Evolutionary conservation across 2,329 filamentous ascomycete genomes (phyloP).

Genomic region (Fusarium mundagurra): DNA sequence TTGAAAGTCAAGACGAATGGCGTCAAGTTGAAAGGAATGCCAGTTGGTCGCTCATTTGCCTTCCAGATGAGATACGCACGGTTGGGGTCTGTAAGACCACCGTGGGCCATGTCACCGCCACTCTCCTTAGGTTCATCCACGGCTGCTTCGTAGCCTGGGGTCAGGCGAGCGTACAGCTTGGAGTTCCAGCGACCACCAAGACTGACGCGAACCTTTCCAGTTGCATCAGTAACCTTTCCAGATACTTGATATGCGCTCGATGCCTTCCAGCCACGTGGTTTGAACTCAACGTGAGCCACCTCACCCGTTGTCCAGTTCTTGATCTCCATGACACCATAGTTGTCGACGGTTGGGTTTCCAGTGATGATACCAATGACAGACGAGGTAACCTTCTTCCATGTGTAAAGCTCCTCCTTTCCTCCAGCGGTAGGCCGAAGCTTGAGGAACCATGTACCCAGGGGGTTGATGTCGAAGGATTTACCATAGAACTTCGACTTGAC

Average conservation of each 20-base stretch:
- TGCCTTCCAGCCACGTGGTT: constrained; percentile 94
- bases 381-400: constrained; percentile 98
- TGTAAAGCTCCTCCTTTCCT: constrained; percentile 87
- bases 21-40: constrained; percentile 96
- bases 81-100: constrained; percentile 70
- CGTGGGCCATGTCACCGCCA: constrained; percentile 51
- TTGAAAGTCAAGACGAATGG: constrained; percentile 96
- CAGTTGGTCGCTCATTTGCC: constrained; percentile 79
- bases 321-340: constrained; percentile 96
- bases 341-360: constrained; percentile 95
- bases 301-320: constrained; percentile 98
- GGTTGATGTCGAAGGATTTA: constrained; percentile 97
- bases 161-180: constrained; percentile 92
- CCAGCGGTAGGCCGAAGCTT: constrained; percentile 80
- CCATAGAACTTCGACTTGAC: constrained; percentile 98
- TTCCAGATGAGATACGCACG: constrained; percentile 94
- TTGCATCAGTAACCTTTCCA: constrained; percentile 83
- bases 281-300: constrained; percentile 90
- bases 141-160: constrained; percentile 85
- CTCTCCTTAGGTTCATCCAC: constrained; percentile 65
- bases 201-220: constrained; percentile 85
- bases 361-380: constrained; percentile 99
- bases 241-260: constrained; percentile 88
- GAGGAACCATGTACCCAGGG: constrained; percentile 96
- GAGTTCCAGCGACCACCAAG: constrained; percentile 97